Percentiles rank a stretch among this genome's conserved stretches.
Evolutionary conservation across 805 yeast species (phyloP).

Genomic region (Saccharomycopsis fermentans): DNA sequence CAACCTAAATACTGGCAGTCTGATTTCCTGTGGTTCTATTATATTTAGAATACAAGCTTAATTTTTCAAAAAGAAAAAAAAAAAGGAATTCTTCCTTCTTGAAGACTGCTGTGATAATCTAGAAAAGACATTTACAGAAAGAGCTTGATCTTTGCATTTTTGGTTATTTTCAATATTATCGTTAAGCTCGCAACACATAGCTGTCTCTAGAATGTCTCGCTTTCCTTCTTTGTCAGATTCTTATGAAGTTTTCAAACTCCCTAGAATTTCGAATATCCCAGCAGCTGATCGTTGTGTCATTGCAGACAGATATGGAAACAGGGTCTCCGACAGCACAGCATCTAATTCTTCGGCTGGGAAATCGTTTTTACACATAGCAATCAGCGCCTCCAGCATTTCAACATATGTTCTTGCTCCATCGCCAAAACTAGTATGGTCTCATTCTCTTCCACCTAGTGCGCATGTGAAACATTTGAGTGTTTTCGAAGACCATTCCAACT

Average conservation of each 20-base stretch:
- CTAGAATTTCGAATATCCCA: slow-evolving; percentile 14
- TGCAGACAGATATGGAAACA: neutral
- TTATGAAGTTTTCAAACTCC: slow-evolving; percentile 15
- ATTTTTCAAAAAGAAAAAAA: too few species aligned
- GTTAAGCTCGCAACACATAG: too few species aligned
- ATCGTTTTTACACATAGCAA: slow-evolving; percentile 8
- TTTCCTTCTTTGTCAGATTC: slow-evolving; percentile 12
- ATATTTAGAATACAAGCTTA: too few species aligned
- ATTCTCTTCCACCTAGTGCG: slow-evolving; percentile 37
- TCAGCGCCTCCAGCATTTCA: slow-evolving; percentile 15
- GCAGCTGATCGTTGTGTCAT: slow-evolving; percentile 9
- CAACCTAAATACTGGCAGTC: too few species aligned
- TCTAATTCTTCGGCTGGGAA: neutral
- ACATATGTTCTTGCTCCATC: slow-evolving; percentile 38
- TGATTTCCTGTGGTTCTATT: too few species aligned
- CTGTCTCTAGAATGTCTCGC: neutral
- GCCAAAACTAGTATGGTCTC: slow-evolving; percentile 44
- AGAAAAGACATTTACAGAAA: too few species aligned
- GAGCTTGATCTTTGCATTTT: too few species aligned
- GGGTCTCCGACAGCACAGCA: neutral
- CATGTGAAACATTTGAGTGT: slow-evolving; percentile 26
- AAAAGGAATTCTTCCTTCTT: too few species aligned
- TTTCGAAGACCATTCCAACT: slow-evolving; percentile 3
- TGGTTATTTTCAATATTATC: too few species aligned
- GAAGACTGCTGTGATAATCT: too few species aligned